These are phyloP conservation scores for Fusarium caatingaense DNA, from an alignment of 2,329 filamentous ascomycete genomes.

Conservation along the genomic window DNA sequence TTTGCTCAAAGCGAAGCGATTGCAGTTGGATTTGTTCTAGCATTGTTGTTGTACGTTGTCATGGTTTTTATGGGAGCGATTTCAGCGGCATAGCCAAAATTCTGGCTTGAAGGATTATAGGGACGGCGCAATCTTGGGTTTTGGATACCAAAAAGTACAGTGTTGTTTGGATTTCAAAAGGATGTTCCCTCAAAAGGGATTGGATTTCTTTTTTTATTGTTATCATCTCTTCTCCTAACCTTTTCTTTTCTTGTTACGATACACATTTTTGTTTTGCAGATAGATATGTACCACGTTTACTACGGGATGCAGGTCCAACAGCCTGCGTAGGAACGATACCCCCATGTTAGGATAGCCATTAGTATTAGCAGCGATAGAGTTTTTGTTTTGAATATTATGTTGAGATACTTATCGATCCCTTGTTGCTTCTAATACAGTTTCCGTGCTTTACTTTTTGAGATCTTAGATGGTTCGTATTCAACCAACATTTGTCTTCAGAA, in stretches of 20 bases:
- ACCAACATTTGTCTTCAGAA: not conserved
- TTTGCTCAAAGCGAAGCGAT: slow-evolving; percentile 50
- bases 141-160: slow-evolving; percentile 44
- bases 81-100: slow-evolving; percentile 33
- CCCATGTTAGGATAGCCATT: slow-evolving; percentile 40
- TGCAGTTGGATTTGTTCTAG: slow-evolving; percentile 49
- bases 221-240: not conserved
- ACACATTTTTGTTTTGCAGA: slow-evolving; percentile 37
- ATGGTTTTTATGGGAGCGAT: slow-evolving; percentile 40
- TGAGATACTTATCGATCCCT: not conserved
- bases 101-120: slow-evolving; percentile 37
- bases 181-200: slow-evolving; percentile 15
- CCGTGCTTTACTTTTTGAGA: not conserved
- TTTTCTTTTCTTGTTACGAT: slow-evolving; percentile 18
- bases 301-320: slow-evolving; percentile 41
- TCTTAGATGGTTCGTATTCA: not conserved
- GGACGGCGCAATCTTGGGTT: slow-evolving; percentile 38
- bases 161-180: slow-evolving; percentile 37
- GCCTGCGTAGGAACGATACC: slow-evolving; percentile 41
- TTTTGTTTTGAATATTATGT: slow-evolving; percentile 16
- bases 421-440: not conserved
- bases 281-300: slow-evolving; percentile 42
- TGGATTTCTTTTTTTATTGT: slow-evolving; percentile 14
- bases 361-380: slow-evolving; percentile 32
- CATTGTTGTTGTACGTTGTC: slow-evolving; percentile 47